phyloP scores from a whole-genome alignment of 495 filamentous ascomycete genomes.

The Neurospora sp. region DNA sequence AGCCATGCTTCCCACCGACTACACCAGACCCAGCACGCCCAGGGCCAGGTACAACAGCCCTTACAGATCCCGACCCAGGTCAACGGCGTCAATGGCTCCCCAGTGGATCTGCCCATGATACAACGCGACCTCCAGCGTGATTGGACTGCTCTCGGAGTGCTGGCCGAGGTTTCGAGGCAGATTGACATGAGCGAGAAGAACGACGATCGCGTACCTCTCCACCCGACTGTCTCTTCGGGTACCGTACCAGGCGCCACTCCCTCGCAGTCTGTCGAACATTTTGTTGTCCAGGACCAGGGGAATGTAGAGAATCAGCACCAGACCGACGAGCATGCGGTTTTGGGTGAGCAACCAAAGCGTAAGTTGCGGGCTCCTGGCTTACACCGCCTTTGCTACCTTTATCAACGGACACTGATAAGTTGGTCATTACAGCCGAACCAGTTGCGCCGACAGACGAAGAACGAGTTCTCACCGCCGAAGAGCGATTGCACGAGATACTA shows the following conservation, averaged over 20 bases:
- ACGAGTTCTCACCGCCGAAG: slow-evolving; percentile 23
- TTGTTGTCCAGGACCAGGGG: slow-evolving; percentile 42
- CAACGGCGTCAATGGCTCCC: slow-evolving; percentile 25
- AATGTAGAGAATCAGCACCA: slow-evolving; percentile 36
- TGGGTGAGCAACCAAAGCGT: background rate
- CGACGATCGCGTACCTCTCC: slow-evolving; percentile 24
- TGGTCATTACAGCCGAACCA: slow-evolving; percentile 1
- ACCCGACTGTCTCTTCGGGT: background rate
- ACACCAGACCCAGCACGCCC: slow-evolving; percentile 15
- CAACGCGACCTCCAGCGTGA: slow-evolving; percentile 24
- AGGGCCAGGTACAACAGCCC: slow-evolving; percentile 12
- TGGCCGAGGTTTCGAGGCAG: slow-evolving; percentile 74
- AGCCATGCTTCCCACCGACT: slow-evolving; percentile 18
- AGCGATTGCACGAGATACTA: slow-evolving; percentile 26
- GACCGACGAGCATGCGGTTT: slow-evolving; percentile 23
- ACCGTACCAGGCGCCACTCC: background rate
- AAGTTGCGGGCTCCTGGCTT: background rate
- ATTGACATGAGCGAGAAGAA: slow-evolving; percentile 46
- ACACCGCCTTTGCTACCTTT: background rate
- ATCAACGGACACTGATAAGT: background rate
- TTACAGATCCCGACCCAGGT: slow-evolving; percentile 23
- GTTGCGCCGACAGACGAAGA: slow-evolving; percentile 7
- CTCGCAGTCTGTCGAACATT: slow-evolving; percentile 19
- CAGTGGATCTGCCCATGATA: slow-evolving; percentile 21
- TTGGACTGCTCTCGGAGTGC: slow-evolving; percentile 66